Evolutionary conservation across 371 early-diverging fungal genomes (phyloP), one percentile per base, ranked within the genome.

Genomic region (Mortierella polycephala): DNA sequence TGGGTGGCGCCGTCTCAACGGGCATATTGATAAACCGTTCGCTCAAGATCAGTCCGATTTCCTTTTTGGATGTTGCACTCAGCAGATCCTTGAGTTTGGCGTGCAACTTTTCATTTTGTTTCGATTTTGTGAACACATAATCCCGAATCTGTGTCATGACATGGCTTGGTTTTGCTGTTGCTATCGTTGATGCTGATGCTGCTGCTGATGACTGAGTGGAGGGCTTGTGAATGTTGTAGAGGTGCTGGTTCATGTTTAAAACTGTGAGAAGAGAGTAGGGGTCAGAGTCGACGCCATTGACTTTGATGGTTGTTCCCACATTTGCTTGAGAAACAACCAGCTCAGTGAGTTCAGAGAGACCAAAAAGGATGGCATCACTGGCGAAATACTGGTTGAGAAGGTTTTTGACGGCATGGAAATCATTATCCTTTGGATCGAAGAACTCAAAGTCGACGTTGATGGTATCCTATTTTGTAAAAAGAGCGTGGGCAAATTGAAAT

Each of bases 21-120:
- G 99, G 98, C 96, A 98, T 96, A 81, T 98, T 98, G 75, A 98
- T 89, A 20, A 98, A 89, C 10, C 99, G 83, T 70, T 97, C 97
- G 68, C 92, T 93, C n/a, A 98, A 47, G 23, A 97, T 76, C 75
- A 95, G 76, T 0, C 91, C 98, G 7, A 91, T 85, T 54, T 85
- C 81, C 30, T 82, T 76, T 21, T 77, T 64, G 20, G 67, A 60
- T 37, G 54, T 64, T 13, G 84, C 71, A 7, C 82, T 69, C 50
- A 94, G 71, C n/a, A 90, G 73, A 13, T 83, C 62, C n/a, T 73
- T 62, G 16, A 93, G 68, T 46, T 81, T 72, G 21, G 67, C 70
- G 41, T 83, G 62, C 49, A 87, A n/a, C 12, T 80, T 67, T 30
- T 81, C 74, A 63, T 88, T 74, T 67, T 87, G 87, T 41, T 85